Conservation (phyloP, 179 eudicot genomes). For the Corrigiola litoralis region DNA sequence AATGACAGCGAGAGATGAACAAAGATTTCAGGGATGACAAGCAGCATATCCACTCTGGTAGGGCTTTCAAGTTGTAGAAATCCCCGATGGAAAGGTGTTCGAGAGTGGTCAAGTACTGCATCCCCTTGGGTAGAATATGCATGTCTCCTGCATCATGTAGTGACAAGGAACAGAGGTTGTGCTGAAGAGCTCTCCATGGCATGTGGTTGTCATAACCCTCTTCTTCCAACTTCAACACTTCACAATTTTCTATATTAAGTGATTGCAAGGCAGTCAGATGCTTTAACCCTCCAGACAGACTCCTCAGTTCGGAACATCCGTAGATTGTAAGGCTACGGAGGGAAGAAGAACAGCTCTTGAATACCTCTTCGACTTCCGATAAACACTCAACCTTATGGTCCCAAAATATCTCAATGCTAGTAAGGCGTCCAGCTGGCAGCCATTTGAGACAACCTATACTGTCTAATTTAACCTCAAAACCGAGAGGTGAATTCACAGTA, state of each 20-base stretch:
- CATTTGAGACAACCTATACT: background rate
- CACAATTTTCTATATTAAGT: background rate
- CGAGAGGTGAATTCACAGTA: background rate
- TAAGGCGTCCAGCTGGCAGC: background rate
- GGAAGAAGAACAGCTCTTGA: conserved; percentile 15
- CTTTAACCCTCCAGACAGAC: conserved; percentile 15
- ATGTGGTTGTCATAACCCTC: background rate
- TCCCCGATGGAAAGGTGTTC: background rate
- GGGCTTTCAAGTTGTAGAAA: background rate
- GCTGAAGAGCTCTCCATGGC: conserved; percentile 6
- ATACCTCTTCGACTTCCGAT: background rate
- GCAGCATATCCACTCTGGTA: conserved; percentile 8
- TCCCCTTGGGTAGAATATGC: background rate
- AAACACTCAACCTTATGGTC: background rate
- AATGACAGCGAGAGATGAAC: background rate
- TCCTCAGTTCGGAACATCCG: background rate
- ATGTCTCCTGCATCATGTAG: background rate
- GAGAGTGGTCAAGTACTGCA: conserved; percentile 3
- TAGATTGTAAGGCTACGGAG: background rate
- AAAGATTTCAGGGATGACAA: background rate
- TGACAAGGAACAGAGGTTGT: background rate
- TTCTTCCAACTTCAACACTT: background rate
- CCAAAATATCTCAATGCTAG: background rate
- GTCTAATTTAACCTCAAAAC: background rate
- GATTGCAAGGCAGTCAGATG: conserved; percentile 8